These are phyloP conservation scores for Dalechampia spathulata DNA, from an alignment of 441 rosid genomes.

Conservation along the genomic window DNA sequence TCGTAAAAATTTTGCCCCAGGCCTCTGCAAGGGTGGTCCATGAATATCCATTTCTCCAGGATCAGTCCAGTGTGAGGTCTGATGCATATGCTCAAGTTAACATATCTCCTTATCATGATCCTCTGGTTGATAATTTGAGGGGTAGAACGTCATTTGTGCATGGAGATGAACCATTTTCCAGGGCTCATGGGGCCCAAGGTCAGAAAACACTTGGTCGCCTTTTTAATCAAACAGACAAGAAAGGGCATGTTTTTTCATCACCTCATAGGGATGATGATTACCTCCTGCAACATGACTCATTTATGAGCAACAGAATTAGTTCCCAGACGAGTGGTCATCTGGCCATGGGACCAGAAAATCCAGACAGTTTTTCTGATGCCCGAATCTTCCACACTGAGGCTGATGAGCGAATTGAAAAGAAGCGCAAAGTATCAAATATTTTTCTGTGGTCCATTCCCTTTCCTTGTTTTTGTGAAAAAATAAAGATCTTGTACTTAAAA, in stretches of 20 bases:
- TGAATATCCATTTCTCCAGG: conserved; percentile 70
- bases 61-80: conserved; percentile 48
- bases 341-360: conserved; percentile 44
- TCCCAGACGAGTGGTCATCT: conserved; percentile 31
- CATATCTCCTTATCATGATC: conserved; percentile 54
- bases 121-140: conserved; percentile 42
- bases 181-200: too few species aligned
- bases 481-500: conserved; percentile 3
- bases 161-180: conserved; percentile 47
- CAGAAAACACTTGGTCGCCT: too few species aligned
- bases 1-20: conserved; percentile 28
- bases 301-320: conserved; percentile 35
- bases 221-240: conserved; percentile 55
- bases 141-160: conserved; percentile 47
- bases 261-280: conserved; percentile 47
- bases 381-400: conserved; percentile 52
- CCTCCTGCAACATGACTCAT: conserved; percentile 41
- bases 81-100: conserved; percentile 49
- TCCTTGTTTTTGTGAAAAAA: conserved; percentile 2
- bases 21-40: conserved; percentile 49
- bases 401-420: conserved; percentile 49
- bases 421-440: conserved; percentile 62
- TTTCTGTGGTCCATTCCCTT: conserved; percentile 10
- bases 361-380: conserved; percentile 47
- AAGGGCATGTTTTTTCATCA: conserved; percentile 45